Percentiles rank a stretch among this genome's conserved stretches.
phyloP scores from a whole-genome alignment of 805 yeast species.

The Kregervanrija pseudodelftensis region DNA sequence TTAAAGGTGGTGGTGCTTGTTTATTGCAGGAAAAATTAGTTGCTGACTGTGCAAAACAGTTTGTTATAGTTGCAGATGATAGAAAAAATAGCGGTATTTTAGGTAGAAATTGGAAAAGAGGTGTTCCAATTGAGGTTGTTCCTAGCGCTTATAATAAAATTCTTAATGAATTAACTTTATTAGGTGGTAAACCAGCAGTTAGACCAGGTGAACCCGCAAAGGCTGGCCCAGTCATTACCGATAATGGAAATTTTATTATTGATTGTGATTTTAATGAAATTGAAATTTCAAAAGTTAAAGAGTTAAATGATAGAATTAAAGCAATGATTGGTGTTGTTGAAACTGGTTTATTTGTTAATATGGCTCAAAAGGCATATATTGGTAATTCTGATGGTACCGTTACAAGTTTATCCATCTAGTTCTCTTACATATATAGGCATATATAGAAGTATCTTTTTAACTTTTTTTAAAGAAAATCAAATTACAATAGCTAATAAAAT shows the following conservation, averaged over 20 bases:
- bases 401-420: constrained; percentile 31
- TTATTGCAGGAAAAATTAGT: constrained; percentile 93
- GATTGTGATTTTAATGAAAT: constrained; percentile 91
- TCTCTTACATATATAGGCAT: background rate
- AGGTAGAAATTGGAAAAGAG: constrained; percentile 80
- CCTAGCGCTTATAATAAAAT: constrained; percentile 83
- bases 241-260: constrained; percentile 85
- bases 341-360: constrained; percentile 77
- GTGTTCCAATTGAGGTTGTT: constrained; percentile 93
- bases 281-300: constrained; percentile 34
- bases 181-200: constrained; percentile 63
- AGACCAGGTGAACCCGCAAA: constrained; percentile 87
- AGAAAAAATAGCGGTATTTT: constrained; percentile 69
- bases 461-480: background rate
- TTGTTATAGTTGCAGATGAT: constrained; percentile 87
- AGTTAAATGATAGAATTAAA: constrained; percentile 62
- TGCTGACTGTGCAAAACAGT: constrained; percentile 68
- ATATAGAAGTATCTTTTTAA: background rate
- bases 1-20: constrained; percentile 99
- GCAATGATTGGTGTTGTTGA: constrained; percentile 89
- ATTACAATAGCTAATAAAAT: background rate
- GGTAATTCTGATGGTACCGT: constrained; percentile 73
- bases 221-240: constrained; percentile 97
- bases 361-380: constrained; percentile 78
- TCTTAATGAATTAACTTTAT: constrained; percentile 44